These are phyloP conservation scores for Effrenium voratum DNA, from an alignment of 73 alveolate species.

Conservation along the genomic window DNA sequence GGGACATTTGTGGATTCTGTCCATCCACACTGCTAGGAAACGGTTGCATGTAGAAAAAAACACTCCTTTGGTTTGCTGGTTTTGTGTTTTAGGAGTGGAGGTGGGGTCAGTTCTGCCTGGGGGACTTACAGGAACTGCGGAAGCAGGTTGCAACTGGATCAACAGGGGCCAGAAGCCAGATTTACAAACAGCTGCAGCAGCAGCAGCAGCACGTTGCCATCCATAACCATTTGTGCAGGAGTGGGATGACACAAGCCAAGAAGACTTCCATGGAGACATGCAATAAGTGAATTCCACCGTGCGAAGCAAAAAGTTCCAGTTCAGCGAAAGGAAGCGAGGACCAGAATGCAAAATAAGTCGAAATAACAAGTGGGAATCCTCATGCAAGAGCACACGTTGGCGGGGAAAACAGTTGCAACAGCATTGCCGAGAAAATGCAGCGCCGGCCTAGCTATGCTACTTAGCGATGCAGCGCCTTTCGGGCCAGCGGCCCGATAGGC, in stretches of 20 bases:
- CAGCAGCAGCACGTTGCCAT: neutral
- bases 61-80: too few species aligned
- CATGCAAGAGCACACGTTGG: neutral
- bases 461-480: neutral
- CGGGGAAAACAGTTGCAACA: neutral
- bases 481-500: neutral
- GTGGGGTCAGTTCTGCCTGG: too few species aligned
- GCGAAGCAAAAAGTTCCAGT: neutral
- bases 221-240: neutral
- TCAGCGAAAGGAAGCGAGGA: neutral
- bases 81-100: too few species aligned
- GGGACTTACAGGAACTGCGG: too few species aligned
- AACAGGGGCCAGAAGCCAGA: too few species aligned
- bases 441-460: neutral
- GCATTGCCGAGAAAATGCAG: neutral
- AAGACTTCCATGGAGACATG: neutral
- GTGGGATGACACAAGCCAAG: neutral
- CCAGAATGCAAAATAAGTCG: neutral
- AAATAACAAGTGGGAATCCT: neutral
- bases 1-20: too few species aligned
- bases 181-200: too few species aligned
- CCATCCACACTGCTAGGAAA: too few species aligned
- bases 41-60: too few species aligned
- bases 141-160: too few species aligned
- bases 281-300: too few species aligned